Base-by-base conservation (phyloP, 2,329 filamentous ascomycete species). In the Fusarium drepaniforme region DNA sequence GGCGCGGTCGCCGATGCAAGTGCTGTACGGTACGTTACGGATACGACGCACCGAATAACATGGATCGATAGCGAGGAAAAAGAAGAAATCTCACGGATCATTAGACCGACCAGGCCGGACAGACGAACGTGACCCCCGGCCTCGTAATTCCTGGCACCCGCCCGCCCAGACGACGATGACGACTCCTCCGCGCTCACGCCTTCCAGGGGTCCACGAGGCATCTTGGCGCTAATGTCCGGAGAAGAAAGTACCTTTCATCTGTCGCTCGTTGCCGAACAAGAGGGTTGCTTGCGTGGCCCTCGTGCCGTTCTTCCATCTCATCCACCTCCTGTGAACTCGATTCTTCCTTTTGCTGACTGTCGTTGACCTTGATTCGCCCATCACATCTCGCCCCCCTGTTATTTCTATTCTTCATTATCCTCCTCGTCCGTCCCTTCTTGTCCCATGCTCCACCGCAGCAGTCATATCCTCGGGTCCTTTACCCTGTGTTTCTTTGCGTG, bases 141-240 rank as follows among this genome's bases (percentile, higher is more conserved):
- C 49, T 63, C 42, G 40, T 46, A 49, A 49, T n/a, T 71, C 64
- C 68, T 61, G 8, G 38, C 37, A 49, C 69, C 40, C 57, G 51
- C 25, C 44, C 15, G 46, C 23, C 44, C 18, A 68, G 21, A 60
- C 57, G 62, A 64, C 37, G 71, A 69, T 74, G 72, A 74, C 72
- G 62, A 71, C 51, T 67, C 38, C 68, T 60, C 51, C 49, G 16
- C 38, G 38, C 40, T 61, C 53, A 51, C 63, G 60, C 67, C 60
- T 73, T 69, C 61, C 40, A 74, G 66, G 74, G 74, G 74, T 67
- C 72, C 44, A 68, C 72, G 66, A 68, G 64, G 64, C 66, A 67
- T 64, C 74, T 77, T 73, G 72, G 74, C 73, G 70, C 67, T 71
- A 74, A 75, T 75, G 62, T 71, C 73, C 67, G 60, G 73, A 74